Evolutionary conservation across 208 protist species (phyloP), one percentile per base, ranked within the genome.

Genomic region (Wallacemonas rigidus): DNA sequence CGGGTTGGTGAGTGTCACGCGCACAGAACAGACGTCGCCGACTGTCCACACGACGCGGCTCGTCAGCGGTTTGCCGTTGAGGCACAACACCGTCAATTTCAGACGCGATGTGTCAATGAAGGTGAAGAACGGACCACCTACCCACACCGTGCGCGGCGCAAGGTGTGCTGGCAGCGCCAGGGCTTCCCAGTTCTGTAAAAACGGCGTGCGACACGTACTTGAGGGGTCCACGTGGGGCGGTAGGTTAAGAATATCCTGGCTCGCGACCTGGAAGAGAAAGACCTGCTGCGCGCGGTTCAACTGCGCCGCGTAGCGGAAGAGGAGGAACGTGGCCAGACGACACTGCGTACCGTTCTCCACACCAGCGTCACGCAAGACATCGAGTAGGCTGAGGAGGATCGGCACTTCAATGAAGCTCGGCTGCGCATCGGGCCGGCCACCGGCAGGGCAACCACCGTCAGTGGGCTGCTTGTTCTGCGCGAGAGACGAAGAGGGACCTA

Each of bases 81-180:
- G 77, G 56, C 80, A 89, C 48, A 97, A 75, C 3, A 93, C 72
- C 17, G 92, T 97, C 71, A 94, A 82, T 69, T 93, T 93, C 35
- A 95, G 79, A 36, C 88, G 79, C 55, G 86, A 80, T 2, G 80
- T 93, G 78, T 97, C 90, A 72, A 97, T 97, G 72, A 93, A 97
- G 56, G 92, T 97, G 74, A 97, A 97, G 56, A 93, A 65, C 11
- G 92, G 80, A 4, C 92, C 92, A 47, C 90, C 83, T 17, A 97
- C 75, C 0, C 90, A 75, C 39, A 95, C 80, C 47, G 88, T 95
- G 73, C 92, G 89, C 17, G 92, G 92, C 6, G 85, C 82, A 11
- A 97, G 75, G 67, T 94, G 87, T 8, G 87, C 62, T 38, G 92
- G 89, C 8, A 97, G 82, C 39, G 90, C 70, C 9, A 94, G 72